Evolutionary conservation across 1,139 yeast genomes (phyloP).

Genomic region (Saccharomycopsis hybrid): DNA sequence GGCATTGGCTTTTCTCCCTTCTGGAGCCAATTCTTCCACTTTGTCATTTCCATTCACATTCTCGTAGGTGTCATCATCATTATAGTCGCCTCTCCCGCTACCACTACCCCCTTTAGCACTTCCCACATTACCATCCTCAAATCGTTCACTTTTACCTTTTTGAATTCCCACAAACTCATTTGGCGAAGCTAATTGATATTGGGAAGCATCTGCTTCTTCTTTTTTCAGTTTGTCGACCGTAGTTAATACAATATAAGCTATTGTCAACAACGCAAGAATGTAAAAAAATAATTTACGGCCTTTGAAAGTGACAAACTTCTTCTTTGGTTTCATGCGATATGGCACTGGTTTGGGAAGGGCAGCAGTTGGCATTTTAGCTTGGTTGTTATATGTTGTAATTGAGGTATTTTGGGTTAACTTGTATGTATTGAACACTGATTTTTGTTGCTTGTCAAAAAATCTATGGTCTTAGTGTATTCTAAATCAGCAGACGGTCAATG

Average conservation of each 20-base stretch:
- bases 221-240: background rate
- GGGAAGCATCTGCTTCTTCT: background rate
- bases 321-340: conserved; percentile 21
- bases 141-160: conserved; percentile 4
- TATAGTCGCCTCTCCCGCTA: background rate
- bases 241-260: conserved; percentile 15
- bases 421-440: too few relatives aligned
- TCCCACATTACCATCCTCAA: too few relatives aligned
- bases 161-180: conserved; percentile 20
- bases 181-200: conserved; percentile 19
- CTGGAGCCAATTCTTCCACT: background rate
- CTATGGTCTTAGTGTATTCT: too few relatives aligned
- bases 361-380: too few relatives aligned
- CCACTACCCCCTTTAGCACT: too few relatives aligned
- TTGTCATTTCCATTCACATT: background rate
- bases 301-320: conserved; percentile 12
- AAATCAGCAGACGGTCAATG: too few relatives aligned
- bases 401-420: too few relatives aligned
- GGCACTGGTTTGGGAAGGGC: conserved; percentile 16
- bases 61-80: background rate
- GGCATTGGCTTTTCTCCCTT: background rate
- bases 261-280: conserved; percentile 17
- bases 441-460: too few relatives aligned
- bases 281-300: conserved; percentile 15
- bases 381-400: too few relatives aligned